Percentiles rank a stretch among this genome's conserved stretches.
Conservation (phyloP, 2,329 filamentous ascomycete species). For the Penicillium sp. region DNA sequence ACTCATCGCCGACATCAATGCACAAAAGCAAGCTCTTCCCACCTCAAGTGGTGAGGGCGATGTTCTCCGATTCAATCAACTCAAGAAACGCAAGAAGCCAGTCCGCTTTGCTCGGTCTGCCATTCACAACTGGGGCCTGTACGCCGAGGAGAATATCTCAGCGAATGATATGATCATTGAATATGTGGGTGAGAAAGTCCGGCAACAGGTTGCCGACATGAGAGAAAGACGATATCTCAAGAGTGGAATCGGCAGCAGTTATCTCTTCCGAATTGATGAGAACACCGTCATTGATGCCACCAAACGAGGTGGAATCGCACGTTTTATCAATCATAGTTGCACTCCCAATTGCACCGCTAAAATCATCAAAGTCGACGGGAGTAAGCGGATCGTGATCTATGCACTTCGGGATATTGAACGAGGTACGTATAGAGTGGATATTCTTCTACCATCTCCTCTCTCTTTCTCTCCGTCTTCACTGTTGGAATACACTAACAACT, state of each 20-base stretch:
- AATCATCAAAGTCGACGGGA: conserved; percentile 98
- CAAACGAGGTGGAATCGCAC: conserved; percentile 95
- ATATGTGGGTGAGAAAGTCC: conserved; percentile 96
- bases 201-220: conserved; percentile 96
- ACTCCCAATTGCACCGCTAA: conserved; percentile 98
- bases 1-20: conserved; percentile 90
- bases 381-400: conserved; percentile 98
- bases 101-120: conserved; percentile 97
- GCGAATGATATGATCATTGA: conserved; percentile 99
- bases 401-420: conserved; percentile 90
- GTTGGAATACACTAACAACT: conserved; percentile 18
- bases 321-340: conserved; percentile 98
- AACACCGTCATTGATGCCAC: conserved; percentile 97
- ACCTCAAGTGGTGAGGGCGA: conserved; percentile 79
- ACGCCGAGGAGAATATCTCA: conserved; percentile 94
- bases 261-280: conserved; percentile 97
- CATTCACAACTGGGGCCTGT: conserved; percentile 98
- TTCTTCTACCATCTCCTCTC: no score
- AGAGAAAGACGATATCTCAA: conserved; percentile 89
- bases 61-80: conserved; percentile 94
- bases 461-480: not conserved
- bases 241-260: conserved; percentile 95
- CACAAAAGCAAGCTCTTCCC: conserved; percentile 75
- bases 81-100: conserved; percentile 99
- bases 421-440: conserved; percentile 64